Base-by-base conservation (phyloP, 2,329 filamentous ascomycete species). In the Balansia obtecta region DNA sequence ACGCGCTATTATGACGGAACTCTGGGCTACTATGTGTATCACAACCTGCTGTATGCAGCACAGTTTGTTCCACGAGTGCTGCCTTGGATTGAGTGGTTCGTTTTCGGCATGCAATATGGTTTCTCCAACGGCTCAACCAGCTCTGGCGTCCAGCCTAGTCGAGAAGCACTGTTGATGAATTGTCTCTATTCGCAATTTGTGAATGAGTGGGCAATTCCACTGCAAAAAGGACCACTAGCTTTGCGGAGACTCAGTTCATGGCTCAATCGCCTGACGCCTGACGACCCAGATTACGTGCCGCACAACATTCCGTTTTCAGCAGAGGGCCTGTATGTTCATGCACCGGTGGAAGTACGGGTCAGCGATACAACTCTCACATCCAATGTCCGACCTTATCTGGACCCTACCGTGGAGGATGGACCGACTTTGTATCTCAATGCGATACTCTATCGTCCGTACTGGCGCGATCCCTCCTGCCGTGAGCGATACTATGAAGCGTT, bases 101-200 rank as follows among this genome's bases (percentile, higher is more conserved):
- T 97, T 50, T 96, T 96, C 60, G 89, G 90, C 58, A 88, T 97
- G 86, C 90, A 97, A 67, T 97, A 96, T 65, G 91, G 91, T 48
- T 96, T 96, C 74, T 73, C 73, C 34, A 79, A 87, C 53, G 82
- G 81, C 46, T 76, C 75, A 3, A 75, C 76, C 48, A 85, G 81
- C 40, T 74, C 76, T n/a, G 91, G 85, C 6, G 79, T 96, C 16
- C 86, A 96, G 66, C 82, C 85, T 20, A 86, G 85, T 55, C 81
- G 85, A 53, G 73, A 84, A 55, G 91, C 89, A 12, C 77, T 97
- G 44, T 75, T 96, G 48, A 91, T 98, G 86, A 93, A 98, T 71
- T 98, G 93, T 62, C 78, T 97, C 6, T 98, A 96, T 72, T 91
- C 86, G n/a, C 93, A 98, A 63, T 95, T 88, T 60, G 93, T 98